Evolutionary conservation across 805 yeast genomes (phyloP), one percentile per base, ranked within the genome.

Genomic region (Candida qinlingensis): DNA sequence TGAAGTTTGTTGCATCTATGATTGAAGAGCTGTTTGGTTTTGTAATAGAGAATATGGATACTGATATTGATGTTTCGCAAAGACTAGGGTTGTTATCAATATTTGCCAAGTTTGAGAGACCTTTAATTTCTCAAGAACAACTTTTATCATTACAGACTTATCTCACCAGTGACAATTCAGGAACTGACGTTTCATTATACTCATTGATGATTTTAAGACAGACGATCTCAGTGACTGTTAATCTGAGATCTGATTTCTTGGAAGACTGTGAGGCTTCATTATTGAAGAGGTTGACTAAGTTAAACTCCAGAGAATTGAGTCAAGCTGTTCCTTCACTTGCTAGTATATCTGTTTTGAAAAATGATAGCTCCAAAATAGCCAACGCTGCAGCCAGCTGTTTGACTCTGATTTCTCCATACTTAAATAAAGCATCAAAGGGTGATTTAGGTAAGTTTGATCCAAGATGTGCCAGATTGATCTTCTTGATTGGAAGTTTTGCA

Each of bases 311-410:
- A 49, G 94, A 87, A 54, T 63, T 87, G 7, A 78, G 78, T n/a
- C 83, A 82, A 58, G 96, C 92, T 0, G 75, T 87, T 62, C 89
- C 90, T 1, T 73, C 87, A 48, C 65, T 80, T 4, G 81, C 89
- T 85, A 64, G 63, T 7, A 66, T 87, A 0, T 73, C 86, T 2
- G 58, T 54, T 3, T 64, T 76, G 56, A 69, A 73, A 38, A 65
- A 71, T 2, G 80, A 77, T 44, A 72, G 76, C 0, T 48, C 58
- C 0, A 77, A 77, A 52, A 56, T 87, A 5, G 77, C 81, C 0
- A 78, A 75, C 53, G 91, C 91, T 0, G 77, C 87, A 19, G 66
- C 80, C 0, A 80, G 90, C 0, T 79, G 89, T 37, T 61, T 87
- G 51, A 65, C 66, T 13, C 67, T 76, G 45, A 54, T 84, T 5